Evolutionary conservation across 345 rosid species (phyloP), one percentile per base, ranked within the genome.

Genomic region (Salix arbutifolia): DNA sequence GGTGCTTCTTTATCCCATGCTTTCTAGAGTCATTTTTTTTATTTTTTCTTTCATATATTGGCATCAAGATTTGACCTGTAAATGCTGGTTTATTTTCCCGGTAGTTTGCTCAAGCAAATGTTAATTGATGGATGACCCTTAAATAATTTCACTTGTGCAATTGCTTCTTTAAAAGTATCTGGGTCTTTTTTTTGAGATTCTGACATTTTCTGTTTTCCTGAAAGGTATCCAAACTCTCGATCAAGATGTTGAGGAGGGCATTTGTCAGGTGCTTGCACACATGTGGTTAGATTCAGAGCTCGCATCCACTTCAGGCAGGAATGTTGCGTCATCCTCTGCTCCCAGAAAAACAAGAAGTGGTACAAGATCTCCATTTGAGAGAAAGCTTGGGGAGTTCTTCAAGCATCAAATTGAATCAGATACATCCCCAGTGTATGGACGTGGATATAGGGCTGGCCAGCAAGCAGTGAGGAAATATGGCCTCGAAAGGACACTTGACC

Each of bases 241-340:
- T 62, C 98, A 89, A 85, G 97, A 96, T 53, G 95, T 93, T 44
- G 98, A 96, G 83, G 99, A 93, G 85, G 99, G 99, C 17, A 92
- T 96, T 70, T 96, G 99, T 76, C 99, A 94, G 86, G 99, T 96
- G 71, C 84, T 96, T 71, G 99, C 99, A 67, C 95, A 92, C 84
- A 85, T 89, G 94, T 96, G 99, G 99, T 83, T 96, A 64, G 89
- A 86, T 38, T 73, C 87, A 0, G 86, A 92, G 88, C 89, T 93
- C 14, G 56, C 60, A 35, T 67, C 85, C 60, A 76, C 82, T 78
- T 82, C 90, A 12, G 83, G 82, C 48, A 76, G 75, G 77, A 76
- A 74, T 42, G 75, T 73, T 65, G 84, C 97, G 44, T 74, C 92
- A 10, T 79, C 96, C 0, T 78, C 89, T 38, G 85, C 87, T n/a